Evolutionary conservation across 257 asterid genomes (phyloP).

Genomic region (Fraxinus pennsylvanica): DNA sequence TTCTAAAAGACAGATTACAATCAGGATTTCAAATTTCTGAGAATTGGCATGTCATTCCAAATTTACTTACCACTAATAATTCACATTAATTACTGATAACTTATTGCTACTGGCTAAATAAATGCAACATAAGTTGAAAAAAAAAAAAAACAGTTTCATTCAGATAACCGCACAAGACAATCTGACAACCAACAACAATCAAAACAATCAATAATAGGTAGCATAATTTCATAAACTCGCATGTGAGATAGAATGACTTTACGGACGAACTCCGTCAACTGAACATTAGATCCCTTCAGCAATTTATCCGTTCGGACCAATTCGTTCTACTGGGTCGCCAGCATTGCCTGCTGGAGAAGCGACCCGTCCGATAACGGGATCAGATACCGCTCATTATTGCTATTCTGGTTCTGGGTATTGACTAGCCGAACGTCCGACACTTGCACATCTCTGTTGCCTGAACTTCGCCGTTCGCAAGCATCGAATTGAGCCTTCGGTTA

Average conservation of each 20-base stretch:
- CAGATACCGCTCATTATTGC: conserved; percentile 55
- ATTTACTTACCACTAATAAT: background rate
- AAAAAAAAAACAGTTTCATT: background rate
- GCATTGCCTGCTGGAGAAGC: conserved; percentile 73
- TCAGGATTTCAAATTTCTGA: background rate
- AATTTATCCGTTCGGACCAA: conserved; percentile 51
- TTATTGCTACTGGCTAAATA: background rate
- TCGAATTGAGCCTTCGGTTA: conserved; percentile 67
- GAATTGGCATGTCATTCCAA: background rate
- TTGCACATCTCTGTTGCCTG: conserved; percentile 47
- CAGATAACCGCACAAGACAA: background rate
- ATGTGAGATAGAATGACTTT: conserved; percentile 56
- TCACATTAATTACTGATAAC: background rate
- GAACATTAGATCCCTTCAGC: conserved; percentile 72
- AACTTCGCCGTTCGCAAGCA: conserved; percentile 40
- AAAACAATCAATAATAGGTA: background rate
- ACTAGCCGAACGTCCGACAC: conserved; percentile 54
- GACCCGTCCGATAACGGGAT: conserved; percentile 69
- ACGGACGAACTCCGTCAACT: conserved; percentile 62
- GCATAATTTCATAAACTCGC: conserved; percentile 35
- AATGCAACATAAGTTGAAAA: background rate
- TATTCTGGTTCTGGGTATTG: conserved; percentile 42
- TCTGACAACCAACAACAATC: background rate
- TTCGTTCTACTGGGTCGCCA: conserved; percentile 73
- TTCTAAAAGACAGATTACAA: background rate